These are phyloP conservation scores for Flaveria bidentis DNA, from an alignment of 129 eudicot species.

Conservation along the genomic window DNA sequence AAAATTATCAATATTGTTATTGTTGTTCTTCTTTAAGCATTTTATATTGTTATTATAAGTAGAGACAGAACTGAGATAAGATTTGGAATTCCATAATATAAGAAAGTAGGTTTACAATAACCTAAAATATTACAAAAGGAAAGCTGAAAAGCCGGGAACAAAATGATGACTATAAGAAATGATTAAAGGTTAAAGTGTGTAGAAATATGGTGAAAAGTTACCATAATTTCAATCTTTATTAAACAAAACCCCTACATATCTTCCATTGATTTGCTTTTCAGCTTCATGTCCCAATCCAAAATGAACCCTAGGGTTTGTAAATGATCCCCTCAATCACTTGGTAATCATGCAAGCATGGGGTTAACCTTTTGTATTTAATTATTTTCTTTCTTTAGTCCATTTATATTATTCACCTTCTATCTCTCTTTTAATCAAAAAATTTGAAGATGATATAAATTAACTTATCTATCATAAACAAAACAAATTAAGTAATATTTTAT, in stretches of 20 bases:
- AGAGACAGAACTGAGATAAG: conserved; percentile 24
- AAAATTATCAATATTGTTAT: background rate
- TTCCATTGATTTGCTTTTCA: conserved; percentile 31
- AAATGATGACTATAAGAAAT: conserved; percentile 38
- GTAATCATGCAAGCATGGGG: conserved; percentile 28
- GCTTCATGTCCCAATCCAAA: conserved; percentile 32
- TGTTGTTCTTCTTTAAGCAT: background rate
- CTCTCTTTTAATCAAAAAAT: background rate
- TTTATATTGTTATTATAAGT: background rate
- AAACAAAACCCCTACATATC: conserved; percentile 34
- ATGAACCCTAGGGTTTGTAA: conserved; percentile 33
- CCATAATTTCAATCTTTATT: conserved; percentile 35
- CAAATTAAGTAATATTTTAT: background rate
- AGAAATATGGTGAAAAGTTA: conserved; percentile 33
- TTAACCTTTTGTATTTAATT: background rate
- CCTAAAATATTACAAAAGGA: conserved; percentile 31
- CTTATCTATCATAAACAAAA: background rate
- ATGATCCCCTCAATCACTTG: conserved; percentile 34
- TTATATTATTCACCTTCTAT: background rate
- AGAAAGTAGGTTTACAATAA: conserved; percentile 27
- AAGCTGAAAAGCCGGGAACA: conserved; percentile 35
- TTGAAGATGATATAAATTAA: background rate
- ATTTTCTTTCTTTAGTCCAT: background rate
- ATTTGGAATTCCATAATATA: conserved; percentile 21
- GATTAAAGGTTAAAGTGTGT: conserved; percentile 37